Percentiles rank a stretch among this genome's conserved stretches.
Evolutionary conservation across 2,329 filamentous ascomycete genomes (phyloP).

Genomic region (Trichoderma koningiopsis): DNA sequence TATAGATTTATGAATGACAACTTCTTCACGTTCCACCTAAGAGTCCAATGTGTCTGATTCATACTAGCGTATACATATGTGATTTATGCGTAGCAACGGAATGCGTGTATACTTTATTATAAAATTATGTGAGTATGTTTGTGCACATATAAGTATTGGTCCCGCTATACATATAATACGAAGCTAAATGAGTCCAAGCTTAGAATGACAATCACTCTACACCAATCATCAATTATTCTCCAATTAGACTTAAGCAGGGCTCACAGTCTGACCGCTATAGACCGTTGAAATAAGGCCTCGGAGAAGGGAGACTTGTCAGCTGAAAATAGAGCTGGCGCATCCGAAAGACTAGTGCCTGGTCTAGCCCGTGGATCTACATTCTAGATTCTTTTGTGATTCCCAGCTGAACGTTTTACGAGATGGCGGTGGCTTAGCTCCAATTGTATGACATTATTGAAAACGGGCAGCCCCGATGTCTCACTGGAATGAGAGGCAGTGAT

Average conservation of each 20-base stretch:
- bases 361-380: background rate
- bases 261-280: background rate
- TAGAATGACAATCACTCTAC: constrained; percentile 1
- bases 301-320: background rate
- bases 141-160: background rate
- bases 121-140: background rate
- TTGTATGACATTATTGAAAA: background rate
- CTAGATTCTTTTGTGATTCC: background rate
- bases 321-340: background rate
- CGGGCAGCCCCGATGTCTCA: background rate
- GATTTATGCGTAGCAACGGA: background rate
- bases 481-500: background rate
- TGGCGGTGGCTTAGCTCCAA: background rate
- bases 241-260: background rate
- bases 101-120: background rate
- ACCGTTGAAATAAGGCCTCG: background rate
- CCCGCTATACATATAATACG: background rate
- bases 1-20: constrained; percentile 11
- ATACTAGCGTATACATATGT: background rate
- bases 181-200: background rate
- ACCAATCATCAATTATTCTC: background rate
- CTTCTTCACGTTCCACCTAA: background rate
- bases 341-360: background rate
- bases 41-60: background rate
- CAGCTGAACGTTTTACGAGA: background rate